Evolutionary conservation across 2,329 filamentous ascomycete species (phyloP).

Genomic region (Nannizziopsis barbatae): DNA sequence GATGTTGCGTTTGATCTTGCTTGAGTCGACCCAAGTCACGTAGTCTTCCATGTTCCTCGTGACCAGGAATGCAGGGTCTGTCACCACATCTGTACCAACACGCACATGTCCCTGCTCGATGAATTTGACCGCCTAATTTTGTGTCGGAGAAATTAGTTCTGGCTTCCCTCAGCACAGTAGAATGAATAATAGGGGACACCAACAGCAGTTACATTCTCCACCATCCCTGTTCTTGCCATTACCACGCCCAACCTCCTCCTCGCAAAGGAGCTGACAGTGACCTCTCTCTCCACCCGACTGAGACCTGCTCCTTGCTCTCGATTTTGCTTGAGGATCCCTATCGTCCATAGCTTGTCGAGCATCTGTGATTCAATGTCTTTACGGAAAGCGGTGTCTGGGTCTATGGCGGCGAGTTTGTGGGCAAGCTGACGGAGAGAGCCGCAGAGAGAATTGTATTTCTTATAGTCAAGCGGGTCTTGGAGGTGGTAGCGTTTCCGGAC

Average conservation of each 20-base stretch:
- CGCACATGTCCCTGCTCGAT: slow-evolving; percentile 91
- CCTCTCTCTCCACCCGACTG: slow-evolving; percentile 65
- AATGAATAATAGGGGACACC: too few species aligned
- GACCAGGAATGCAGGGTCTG: slow-evolving; percentile 80
- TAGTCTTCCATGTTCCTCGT: slow-evolving; percentile 89
- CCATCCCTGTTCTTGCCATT: slow-evolving; percentile 85
- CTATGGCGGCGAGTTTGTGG: slow-evolving; percentile 71
- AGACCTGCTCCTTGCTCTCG: slow-evolving; percentile 64
- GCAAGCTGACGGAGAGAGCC: slow-evolving; percentile 81
- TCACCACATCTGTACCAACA: slow-evolving; percentile 80
- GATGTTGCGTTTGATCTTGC: slow-evolving; percentile 94
- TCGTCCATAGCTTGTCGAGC: slow-evolving; percentile 83
- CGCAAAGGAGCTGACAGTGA: slow-evolving; percentile 83
- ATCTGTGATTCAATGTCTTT: slow-evolving; percentile 76
- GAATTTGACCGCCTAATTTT: slow-evolving; percentile 49
- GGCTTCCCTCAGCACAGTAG: too few species aligned
- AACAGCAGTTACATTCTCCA: slow-evolving; percentile 67
- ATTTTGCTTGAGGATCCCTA: slow-evolving; percentile 67
- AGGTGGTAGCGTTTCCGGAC: slow-evolving; percentile 82
- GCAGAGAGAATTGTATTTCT: slow-evolving; percentile 54
- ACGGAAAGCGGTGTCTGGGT: slow-evolving; percentile 62
- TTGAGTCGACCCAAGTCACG: slow-evolving; percentile 89
- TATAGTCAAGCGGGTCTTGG: slow-evolving; percentile 79
- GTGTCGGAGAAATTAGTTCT: not conserved
- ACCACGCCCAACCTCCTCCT: slow-evolving; percentile 73